phyloP scores from a whole-genome alignment of 805 yeast genomes.

The Wickerhamomyces chambardii region DNA sequence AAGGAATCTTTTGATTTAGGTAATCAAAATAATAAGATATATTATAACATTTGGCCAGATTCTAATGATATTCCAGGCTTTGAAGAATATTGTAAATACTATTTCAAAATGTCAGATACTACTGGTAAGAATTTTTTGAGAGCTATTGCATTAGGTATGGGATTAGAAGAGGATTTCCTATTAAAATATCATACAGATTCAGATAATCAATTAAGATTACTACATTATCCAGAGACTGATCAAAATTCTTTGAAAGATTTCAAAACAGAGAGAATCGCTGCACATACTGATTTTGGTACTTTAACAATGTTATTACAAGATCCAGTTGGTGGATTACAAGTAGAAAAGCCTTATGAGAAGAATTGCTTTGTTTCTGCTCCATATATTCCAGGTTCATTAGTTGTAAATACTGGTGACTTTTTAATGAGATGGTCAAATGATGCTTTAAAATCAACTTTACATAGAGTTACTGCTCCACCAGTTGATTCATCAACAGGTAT shows the following conservation, averaged over 20 bases:
- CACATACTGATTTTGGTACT: constrained; percentile 19
- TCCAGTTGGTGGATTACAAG: constrained; percentile 17
- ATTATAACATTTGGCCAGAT: constrained; percentile 18
- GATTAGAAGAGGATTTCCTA: constrained; percentile 12
- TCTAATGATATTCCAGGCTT: constrained; percentile 15
- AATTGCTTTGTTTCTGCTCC: constrained; percentile 14
- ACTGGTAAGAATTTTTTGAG: constrained; percentile 9
- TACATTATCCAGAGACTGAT: constrained; percentile 17
- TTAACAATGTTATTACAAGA: constrained; percentile 18
- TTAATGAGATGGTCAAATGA: constrained; percentile 19
- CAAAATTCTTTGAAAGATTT: constrained; percentile 8
- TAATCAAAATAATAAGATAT: constrained; percentile 8
- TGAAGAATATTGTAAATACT: constrained; percentile 12
- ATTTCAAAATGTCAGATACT: constrained; percentile 8
- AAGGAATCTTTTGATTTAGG: constrained; percentile 20
- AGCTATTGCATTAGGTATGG: constrained; percentile 17
- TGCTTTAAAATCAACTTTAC: constrained; percentile 15
- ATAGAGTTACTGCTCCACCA: constrained; percentile 17
- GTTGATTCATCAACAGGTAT: constrained; percentile 9
- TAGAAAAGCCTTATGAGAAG: constrained; percentile 9
- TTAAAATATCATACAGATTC: constrained; percentile 12
- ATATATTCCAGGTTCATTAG: constrained; percentile 9
- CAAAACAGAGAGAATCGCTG: constrained; percentile 17
- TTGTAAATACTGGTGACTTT: constrained; percentile 15
- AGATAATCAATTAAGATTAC: constrained; percentile 14